phyloP scores from a whole-genome alignment of 106 monocot species.

The Dendrobium officinale region DNA sequence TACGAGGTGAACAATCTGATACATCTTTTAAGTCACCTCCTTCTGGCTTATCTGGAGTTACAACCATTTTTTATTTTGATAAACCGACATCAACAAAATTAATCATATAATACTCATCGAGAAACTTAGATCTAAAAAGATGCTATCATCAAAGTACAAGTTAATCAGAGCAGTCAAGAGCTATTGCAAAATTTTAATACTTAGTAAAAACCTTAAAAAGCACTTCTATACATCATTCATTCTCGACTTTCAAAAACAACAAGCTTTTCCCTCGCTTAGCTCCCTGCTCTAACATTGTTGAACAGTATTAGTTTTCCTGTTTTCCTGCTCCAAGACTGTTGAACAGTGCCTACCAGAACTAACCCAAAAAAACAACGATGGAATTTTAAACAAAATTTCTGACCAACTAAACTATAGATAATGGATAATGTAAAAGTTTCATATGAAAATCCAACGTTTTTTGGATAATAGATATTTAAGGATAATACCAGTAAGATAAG shows the following conservation, averaged over 20 bases:
- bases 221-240: neutral
- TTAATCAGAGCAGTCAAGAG: neutral
- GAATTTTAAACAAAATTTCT: neutral
- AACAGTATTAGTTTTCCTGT: neutral
- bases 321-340: neutral
- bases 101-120: neutral
- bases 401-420: neutral
- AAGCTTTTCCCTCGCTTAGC: neutral
- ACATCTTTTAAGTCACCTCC: neutral
- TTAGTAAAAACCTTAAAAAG: neutral
- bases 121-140: conserved; percentile 1
- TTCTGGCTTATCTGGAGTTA: conserved; percentile 2
- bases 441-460: too few species aligned
- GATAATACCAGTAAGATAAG: neutral
- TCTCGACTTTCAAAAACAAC: neutral
- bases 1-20: neutral
- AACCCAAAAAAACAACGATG: neutral
- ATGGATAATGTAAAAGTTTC: too few species aligned
- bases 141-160: neutral
- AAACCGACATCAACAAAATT: neutral
- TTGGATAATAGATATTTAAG: neutral
- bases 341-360: neutral
- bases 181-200: neutral
- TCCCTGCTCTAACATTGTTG: neutral
- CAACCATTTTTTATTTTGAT: neutral